Evolutionary conservation across 306 rosid species (phyloP).

Genomic region (Pyrus betulifolia): DNA sequence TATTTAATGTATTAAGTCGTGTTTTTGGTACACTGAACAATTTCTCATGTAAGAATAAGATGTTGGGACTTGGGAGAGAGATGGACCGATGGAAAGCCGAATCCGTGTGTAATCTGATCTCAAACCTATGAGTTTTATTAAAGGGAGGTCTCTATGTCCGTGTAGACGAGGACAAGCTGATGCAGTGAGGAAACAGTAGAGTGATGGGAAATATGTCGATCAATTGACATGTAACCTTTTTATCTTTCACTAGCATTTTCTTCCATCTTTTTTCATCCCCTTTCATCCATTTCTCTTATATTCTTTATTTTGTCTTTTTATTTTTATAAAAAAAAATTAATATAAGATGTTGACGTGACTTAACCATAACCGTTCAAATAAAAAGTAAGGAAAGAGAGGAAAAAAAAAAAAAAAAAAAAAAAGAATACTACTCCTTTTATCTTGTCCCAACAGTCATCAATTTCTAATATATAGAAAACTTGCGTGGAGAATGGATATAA

Average conservation of each 20-base stretch:
- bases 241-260: no score
- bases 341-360: no score
- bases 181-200: not conserved
- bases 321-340: no score
- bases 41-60: no score
- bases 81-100: slow-evolving; percentile 14
- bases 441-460: not conserved
- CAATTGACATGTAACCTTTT: not conserved
- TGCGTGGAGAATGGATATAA: not conserved
- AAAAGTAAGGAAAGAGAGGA: no score
- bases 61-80: not conserved
- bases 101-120: slow-evolving; percentile 21
- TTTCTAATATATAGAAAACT: not conserved
- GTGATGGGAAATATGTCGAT: not conserved
- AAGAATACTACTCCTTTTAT: not conserved
- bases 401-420: no score
- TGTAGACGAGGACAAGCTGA: not conserved
- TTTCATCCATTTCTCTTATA: no score
- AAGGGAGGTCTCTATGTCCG: not conserved
- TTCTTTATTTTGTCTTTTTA: no score
- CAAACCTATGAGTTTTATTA: not conserved
- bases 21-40: rapidly evolving
- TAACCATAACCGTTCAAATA: no score
- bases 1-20: no score
- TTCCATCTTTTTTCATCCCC: rapidly evolving